Percentiles rank a stretch among this genome's conserved stretches.
Evolutionary conservation across 2,329 filamentous ascomycete genomes (phyloP).

Genomic region (Metarhizium anisopliae): DNA sequence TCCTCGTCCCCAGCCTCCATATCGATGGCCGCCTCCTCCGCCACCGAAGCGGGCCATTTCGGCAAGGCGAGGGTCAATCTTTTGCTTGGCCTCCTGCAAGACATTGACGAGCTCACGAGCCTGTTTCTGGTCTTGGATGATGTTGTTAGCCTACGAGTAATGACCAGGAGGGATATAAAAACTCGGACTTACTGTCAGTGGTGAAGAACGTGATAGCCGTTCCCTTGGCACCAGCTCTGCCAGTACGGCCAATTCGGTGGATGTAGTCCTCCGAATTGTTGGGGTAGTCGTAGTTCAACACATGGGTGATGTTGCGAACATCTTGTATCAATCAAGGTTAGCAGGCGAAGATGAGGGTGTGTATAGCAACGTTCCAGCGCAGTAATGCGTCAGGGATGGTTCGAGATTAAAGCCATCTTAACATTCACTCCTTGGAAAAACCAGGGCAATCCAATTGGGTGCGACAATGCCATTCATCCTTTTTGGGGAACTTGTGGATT

Average conservation of each 20-base stretch:
- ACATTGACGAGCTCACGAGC: conserved; percentile 93
- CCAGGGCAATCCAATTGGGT: conserved; percentile 47
- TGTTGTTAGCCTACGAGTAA: neutral
- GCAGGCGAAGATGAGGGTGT: conserved; percentile 45
- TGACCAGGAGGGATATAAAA: neutral
- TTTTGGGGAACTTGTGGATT: conserved; percentile 26
- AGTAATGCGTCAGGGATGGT: conserved; percentile 31
- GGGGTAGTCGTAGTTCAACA: conserved; percentile 99
- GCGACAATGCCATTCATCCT: conserved; percentile 44
- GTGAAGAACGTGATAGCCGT: conserved; percentile 98
- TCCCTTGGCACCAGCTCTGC: conserved; percentile 86
- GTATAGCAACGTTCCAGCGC: conserved; percentile 55
- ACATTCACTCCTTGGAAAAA: conserved; percentile 44
- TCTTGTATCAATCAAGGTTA: conserved; percentile 77
- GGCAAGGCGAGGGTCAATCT: conserved; percentile 88
- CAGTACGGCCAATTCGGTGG: conserved; percentile 92
- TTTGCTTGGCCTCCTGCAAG: conserved; percentile 93
- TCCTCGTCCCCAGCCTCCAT: conserved; percentile 62
- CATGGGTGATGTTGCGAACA: conserved; percentile 99
- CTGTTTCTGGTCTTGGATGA: conserved; percentile 67
- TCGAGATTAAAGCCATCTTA: conserved; percentile 42
- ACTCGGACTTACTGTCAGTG: conserved; percentile 78
- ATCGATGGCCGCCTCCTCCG: conserved; percentile 68
- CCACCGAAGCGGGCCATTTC: conserved; percentile 95
- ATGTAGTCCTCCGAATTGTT: conserved; percentile 99